A percentile compares a stretch with the other conserved stretches of the same genome.
Conservation (phyloP, 371 early-diverging fungal species). For the Circinella minor region DNA sequence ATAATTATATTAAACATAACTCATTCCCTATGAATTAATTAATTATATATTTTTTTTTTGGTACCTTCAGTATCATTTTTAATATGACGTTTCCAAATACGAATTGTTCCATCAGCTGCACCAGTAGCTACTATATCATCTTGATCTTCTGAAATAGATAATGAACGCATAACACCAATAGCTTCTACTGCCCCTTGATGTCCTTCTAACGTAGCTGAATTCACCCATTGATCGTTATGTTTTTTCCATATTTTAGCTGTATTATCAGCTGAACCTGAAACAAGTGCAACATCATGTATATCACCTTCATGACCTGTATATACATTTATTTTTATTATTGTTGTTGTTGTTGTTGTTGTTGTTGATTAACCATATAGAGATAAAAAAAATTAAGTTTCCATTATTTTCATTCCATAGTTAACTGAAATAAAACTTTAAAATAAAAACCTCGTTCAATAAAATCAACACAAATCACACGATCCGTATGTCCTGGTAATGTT, state of each 20-base stretch:
- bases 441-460: conserved; percentile 66
- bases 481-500: conserved; percentile 83
- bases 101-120: conserved; percentile 83
- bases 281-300: conserved; percentile 66
- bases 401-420: neutral
- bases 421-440: neutral
- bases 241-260: conserved; percentile 80
- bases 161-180: conserved; percentile 64
- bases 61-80: conserved; percentile 51
- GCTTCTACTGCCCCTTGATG: conserved; percentile 75
- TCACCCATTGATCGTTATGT: conserved; percentile 57
- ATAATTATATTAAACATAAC: neutral
- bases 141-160: conserved; percentile 30
- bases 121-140: conserved; percentile 74
- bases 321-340: too few relatives aligned
- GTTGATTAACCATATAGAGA: neutral
- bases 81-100: conserved; percentile 69
- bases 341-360: neutral
- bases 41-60: neutral
- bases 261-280: conserved; percentile 86
- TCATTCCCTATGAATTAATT: neutral
- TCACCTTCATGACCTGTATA: conserved; percentile 45
- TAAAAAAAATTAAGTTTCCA: too few relatives aligned
- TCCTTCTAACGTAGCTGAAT: conserved; percentile 72
- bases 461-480: conserved; percentile 79